Base-by-base conservation (phyloP, 768 basidiomycete genomes). In the Cubamyces lactineus region DNA sequence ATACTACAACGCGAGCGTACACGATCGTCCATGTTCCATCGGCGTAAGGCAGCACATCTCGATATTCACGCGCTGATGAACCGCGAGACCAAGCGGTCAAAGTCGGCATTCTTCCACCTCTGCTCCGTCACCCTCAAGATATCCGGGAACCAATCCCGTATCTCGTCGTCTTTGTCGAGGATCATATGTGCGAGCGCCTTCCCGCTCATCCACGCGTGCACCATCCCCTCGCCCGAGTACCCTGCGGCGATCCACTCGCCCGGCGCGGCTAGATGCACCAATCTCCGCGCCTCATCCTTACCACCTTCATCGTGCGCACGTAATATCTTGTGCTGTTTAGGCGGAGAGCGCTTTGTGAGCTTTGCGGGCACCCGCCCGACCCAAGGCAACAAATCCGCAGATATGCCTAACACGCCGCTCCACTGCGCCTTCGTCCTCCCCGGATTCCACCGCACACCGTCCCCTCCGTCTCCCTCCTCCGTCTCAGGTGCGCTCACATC, bases 171-270 rank as follows among this genome's bases (percentile, higher is more conserved):
- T 48, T 57, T 63, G 40, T 80, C 79, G 4, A 86, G 72, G 4
- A 91, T 75, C 87, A 88, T 87, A 54, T 75, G 66, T 12, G 85
- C 87, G 19, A 88, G 70, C 8, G 84, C 85, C 57, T 80, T 78
- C 4, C 84, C 82, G 58, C 84, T 79, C 71, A 86, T 69, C 86
- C 87, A 89, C 0, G 85, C 87, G 64, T 88, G 82, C 3, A 82
- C 83, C 88, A 89, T 89, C 1, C 89, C 89, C 65, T 91, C 89
- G 0, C 89, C 89, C 0, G 81, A 79, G 69, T 86, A 91, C 4
- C 87, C 89, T 13, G 86, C 88, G 16, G 84, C 77, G 16, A 90
- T 79, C 89, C 89, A 90, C 70, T 91, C 89, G 17, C 87, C 88
- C 0, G 86, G 58, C 1, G 78, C 75, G 2, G 72, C 71, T 19